Percentiles rank a stretch among this genome's conserved stretches.
Evolutionary conservation across 108 stramenopile species (phyloP).

Genomic region (Cyclotella baltica): DNA sequence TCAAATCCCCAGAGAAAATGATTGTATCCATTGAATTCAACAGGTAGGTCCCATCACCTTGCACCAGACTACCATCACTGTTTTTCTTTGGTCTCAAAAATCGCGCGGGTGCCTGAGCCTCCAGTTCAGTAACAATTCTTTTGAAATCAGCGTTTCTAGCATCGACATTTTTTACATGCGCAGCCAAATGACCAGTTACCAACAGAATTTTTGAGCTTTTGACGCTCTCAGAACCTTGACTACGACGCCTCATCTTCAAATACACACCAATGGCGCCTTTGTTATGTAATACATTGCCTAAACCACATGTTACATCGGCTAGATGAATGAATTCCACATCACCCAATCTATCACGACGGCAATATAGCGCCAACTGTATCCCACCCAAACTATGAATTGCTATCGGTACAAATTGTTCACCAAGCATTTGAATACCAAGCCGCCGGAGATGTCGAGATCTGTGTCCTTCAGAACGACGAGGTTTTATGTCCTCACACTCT

Average conservation of each 20-base stretch:
- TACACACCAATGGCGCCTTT: conserved; percentile 91
- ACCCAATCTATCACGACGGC: conserved; percentile 69
- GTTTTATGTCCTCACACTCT: conserved; percentile 92
- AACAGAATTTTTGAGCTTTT: conserved; percentile 80
- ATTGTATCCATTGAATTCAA: conserved; percentile 79
- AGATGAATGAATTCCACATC: conserved; percentile 77
- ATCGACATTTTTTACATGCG: conserved; percentile 87
- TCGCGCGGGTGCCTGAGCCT: conserved; percentile 79
- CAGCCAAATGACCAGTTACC: conserved; percentile 86
- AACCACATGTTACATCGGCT: conserved; percentile 90
- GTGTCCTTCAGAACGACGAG: conserved; percentile 82
- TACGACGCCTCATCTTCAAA: conserved; percentile 63
- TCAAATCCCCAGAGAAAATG: conserved; percentile 89
- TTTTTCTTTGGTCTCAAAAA: conserved; percentile 63
- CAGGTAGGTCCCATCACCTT: conserved; percentile 60
- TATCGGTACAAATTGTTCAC: conserved; percentile 79
- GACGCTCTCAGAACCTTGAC: conserved; percentile 12
- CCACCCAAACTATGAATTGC: conserved; percentile 88
- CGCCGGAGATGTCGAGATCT: conserved; percentile 82
- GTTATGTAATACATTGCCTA: conserved; percentile 92
- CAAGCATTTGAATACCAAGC: conserved; percentile 81
- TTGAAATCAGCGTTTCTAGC: conserved; percentile 87
- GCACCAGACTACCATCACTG: conserved; percentile 18
- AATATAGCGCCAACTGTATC: conserved; percentile 88
- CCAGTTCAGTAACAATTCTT: conserved; percentile 82